Evolutionary conservation across 371 early-diverging fungal genomes (phyloP).

Genomic region (Mortierella sp.): DNA sequence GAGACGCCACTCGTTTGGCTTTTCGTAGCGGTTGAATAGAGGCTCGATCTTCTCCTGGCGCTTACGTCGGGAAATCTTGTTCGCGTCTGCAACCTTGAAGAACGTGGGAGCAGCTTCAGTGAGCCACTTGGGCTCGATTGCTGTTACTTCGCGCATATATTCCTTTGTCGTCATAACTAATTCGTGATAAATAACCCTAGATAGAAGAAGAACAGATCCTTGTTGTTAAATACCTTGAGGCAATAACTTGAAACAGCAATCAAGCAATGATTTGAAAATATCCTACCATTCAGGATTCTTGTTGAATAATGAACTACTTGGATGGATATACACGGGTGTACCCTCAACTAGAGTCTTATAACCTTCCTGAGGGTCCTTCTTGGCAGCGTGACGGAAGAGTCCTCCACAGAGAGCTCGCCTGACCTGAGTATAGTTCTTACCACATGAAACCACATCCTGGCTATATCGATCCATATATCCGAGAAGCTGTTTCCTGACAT

Average conservation of each 20-base stretch:
- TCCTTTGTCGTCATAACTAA: conserved; percentile 97
- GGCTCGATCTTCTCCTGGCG: conserved; percentile 90
- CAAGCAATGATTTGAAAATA: background rate
- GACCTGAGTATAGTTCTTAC: conserved; percentile 91
- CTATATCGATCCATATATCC: conserved; percentile 97
- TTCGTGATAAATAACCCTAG: conserved; percentile 96
- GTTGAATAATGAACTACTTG: conserved; percentile 94
- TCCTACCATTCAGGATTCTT: conserved; percentile 94
- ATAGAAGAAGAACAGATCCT: background rate
- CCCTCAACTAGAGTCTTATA: conserved; percentile 97
- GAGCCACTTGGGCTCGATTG: conserved; percentile 98
- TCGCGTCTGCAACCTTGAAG: conserved; percentile 93
- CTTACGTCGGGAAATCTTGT: conserved; percentile 93
- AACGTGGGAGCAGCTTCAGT: conserved; percentile 97
- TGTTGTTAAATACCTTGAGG: conserved; percentile 1
- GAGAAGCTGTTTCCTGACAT: conserved; percentile 95
- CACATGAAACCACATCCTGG: conserved; percentile 95
- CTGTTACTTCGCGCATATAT: conserved; percentile 97
- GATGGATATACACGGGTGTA: conserved; percentile 97
- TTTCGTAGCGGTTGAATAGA: conserved; percentile 92
- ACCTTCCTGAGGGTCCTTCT: conserved; percentile 97
- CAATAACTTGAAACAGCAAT: background rate
- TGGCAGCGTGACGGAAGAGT: conserved; percentile 96
- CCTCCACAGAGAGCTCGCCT: conserved; percentile 92
- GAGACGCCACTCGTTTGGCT: conserved; percentile 91